phyloP scores from a whole-genome alignment of 805 yeast genomes.

The Suhomyces sp. region DNA sequence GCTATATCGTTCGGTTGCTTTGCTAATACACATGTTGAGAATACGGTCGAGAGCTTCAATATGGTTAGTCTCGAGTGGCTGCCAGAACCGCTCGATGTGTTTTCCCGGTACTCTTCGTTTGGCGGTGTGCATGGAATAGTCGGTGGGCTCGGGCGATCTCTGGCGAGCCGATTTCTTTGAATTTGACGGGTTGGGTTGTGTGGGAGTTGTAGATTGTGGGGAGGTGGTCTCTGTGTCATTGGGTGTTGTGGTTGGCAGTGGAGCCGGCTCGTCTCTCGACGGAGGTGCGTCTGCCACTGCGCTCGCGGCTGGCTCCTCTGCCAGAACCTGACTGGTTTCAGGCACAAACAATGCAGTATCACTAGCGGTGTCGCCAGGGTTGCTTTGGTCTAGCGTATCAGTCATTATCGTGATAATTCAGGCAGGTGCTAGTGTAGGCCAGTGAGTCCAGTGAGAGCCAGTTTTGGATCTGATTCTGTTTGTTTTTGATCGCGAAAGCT shows the following conservation, averaged over 20 bases:
- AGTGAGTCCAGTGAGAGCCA: not conserved
- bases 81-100: constrained; percentile 30
- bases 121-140: not conserved
- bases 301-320: not conserved
- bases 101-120: constrained; percentile 18
- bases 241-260: not conserved
- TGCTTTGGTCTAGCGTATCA: not conserved
- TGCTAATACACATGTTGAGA: constrained; percentile 23
- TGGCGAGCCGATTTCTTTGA: not conserved
- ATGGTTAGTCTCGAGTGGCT: constrained; percentile 18
- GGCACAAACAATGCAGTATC: not conserved
- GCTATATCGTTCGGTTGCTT: constrained; percentile 22
- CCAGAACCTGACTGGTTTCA: not conserved
- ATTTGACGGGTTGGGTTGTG: not conserved
- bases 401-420: not conserved
- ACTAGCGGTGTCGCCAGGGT: not conserved
- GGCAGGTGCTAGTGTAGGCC: not conserved
- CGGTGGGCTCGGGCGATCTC: not conserved
- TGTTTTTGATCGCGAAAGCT: not conserved
- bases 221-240: not conserved
- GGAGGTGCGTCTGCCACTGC: not conserved
- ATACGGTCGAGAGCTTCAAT: constrained; percentile 20
- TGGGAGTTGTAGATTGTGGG: not conserved
- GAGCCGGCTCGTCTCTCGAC: not conserved
- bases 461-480: not conserved